Conservation (phyloP, 2,329 filamentous ascomycete genomes). For the Chaetomium olivaceum region DNA sequence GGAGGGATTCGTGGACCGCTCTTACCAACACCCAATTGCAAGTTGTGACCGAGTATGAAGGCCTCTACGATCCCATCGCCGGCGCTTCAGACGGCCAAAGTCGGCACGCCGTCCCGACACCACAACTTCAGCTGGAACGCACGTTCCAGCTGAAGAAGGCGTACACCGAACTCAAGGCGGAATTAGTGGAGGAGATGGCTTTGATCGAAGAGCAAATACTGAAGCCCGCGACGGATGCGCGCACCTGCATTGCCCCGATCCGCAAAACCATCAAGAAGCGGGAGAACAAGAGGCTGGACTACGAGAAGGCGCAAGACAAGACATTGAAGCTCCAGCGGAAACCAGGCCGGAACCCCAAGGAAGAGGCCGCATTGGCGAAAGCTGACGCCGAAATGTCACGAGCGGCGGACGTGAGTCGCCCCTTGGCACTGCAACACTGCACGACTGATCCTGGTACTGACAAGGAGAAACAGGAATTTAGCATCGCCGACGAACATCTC, state of each 20-base stretch:
- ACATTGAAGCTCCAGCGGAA: constrained; percentile 71
- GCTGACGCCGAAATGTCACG: constrained; percentile 68
- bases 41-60: constrained; percentile 66
- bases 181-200: constrained; percentile 69
- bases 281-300: constrained; percentile 79
- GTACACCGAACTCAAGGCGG: constrained; percentile 69
- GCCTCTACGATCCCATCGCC: constrained; percentile 74
- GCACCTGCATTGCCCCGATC: constrained; percentile 67
- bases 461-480: constrained; percentile 59
- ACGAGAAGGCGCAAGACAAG: constrained; percentile 72
- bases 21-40: constrained; percentile 69
- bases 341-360: constrained; percentile 67
- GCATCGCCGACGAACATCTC: constrained; percentile 72
- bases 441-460: constrained; percentile 20
- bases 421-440: not conserved
- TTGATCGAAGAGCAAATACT: constrained; percentile 71
- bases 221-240: constrained; percentile 67
- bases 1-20: constrained; percentile 76
- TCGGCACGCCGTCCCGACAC: constrained; percentile 60
- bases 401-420: constrained; percentile 58
- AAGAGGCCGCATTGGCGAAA: constrained; percentile 70
- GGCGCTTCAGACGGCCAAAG: constrained; percentile 60
- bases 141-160: constrained; percentile 64
- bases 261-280: constrained; percentile 84
- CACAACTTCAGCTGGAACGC: constrained; percentile 62